phyloP scores from a whole-genome alignment of 2,329 filamentous ascomycete genomes.

The Microdochium trichocladiopsis region DNA sequence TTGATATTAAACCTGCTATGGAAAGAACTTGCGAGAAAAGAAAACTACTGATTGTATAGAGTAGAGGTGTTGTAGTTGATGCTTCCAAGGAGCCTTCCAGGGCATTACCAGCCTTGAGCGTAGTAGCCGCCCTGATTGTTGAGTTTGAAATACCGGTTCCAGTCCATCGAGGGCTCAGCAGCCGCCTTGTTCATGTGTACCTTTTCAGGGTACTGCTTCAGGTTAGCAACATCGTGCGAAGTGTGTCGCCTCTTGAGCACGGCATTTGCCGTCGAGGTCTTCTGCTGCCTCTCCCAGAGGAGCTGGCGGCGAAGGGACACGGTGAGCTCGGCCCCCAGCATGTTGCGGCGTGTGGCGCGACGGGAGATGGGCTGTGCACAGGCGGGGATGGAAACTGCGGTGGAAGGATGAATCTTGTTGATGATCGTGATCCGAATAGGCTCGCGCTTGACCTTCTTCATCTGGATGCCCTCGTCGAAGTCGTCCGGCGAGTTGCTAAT shows the following conservation, averaged over 20 bases:
- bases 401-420: conserved; percentile 58
- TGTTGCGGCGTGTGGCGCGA: conserved; percentile 85
- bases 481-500: conserved; percentile 47
- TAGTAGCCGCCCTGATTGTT: conserved; percentile 77
- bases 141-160: conserved; percentile 80
- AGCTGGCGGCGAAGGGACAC: conserved; percentile 88
- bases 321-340: conserved; percentile 91
- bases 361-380: conserved; percentile 68
- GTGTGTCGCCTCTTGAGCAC: conserved; percentile 87
- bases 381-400: conserved; percentile 70
- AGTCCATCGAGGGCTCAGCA: conserved; percentile 58
- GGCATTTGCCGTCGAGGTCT: conserved; percentile 80
- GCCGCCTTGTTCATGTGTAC: conserved; percentile 44
- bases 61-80: conserved; percentile 13
- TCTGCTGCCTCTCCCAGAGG: conserved; percentile 92
- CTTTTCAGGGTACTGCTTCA: conserved; percentile 72
- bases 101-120: conserved; percentile 67
- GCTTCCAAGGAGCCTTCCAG: too few relatives aligned
- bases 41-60: conserved; percentile 17
- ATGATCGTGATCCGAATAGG: conserved; percentile 45
- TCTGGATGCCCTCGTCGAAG: conserved; percentile 55
- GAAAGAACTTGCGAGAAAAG: too few relatives aligned
- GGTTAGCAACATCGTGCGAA: conserved; percentile 81
- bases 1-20: too few relatives aligned
- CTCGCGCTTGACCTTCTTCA: conserved; percentile 51